Conservation (phyloP, 371 early-diverging fungal species). For the Mortierella sp. region DNA sequence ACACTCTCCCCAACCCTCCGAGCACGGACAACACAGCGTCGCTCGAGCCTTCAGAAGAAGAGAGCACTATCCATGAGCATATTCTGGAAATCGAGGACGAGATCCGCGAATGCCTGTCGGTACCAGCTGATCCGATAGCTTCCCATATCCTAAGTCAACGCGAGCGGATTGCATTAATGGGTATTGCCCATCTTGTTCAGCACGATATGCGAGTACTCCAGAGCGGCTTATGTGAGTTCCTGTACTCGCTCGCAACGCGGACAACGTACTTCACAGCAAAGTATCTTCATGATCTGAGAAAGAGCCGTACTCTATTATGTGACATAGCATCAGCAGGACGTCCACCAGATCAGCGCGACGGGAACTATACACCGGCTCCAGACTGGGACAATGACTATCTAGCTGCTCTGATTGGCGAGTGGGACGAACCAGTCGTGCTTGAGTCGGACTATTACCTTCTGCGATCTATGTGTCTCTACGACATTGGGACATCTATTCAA, state of each 20-base stretch:
- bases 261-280: no score
- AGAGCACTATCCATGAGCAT: slow-evolving; percentile 1
- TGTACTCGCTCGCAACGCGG: no score
- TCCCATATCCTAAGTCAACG: neutral
- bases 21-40: neutral
- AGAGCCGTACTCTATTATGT: no score
- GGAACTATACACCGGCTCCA: slow-evolving; percentile 13
- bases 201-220: slow-evolving; percentile 23
- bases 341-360: slow-evolving; percentile 33
- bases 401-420: slow-evolving; percentile 1
- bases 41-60: slow-evolving; percentile 13
- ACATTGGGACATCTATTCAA: slow-evolving; percentile 14
- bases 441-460: slow-evolving; percentile 29
- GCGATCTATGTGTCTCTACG: slow-evolving; percentile 21
- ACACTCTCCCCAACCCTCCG: neutral
- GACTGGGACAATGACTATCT: slow-evolving; percentile 29
- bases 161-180: slow-evolving; percentile 7
- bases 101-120: slow-evolving; percentile 4
- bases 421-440: slow-evolving; percentile 26
- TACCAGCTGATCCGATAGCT: neutral
- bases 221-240: slow-evolving; percentile 13
- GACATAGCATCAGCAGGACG: slow-evolving; percentile 21
- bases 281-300: no score
- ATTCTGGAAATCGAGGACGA: neutral
- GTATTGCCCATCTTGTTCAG: slow-evolving; percentile 9